Evolutionary conservation across 352 stramenopile species (phyloP).

Genomic region (Phytophthora pistaciae): DNA sequence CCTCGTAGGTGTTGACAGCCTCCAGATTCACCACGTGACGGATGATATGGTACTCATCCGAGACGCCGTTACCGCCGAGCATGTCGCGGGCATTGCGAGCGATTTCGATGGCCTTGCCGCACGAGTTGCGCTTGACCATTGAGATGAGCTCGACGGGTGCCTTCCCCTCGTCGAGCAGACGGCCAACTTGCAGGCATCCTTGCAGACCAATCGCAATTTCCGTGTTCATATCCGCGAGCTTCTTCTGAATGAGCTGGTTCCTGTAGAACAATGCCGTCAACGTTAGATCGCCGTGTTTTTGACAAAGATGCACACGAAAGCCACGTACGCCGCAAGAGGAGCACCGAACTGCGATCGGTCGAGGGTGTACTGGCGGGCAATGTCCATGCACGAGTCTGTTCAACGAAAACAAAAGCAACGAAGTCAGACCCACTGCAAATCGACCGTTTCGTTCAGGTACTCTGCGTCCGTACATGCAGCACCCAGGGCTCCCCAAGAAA

Average conservation of each 20-base stretch:
- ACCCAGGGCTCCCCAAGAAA: conserved; percentile 97
- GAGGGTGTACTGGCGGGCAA: conserved; percentile 95
- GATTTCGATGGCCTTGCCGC: conserved; percentile 84
- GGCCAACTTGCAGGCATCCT: conserved; percentile 63
- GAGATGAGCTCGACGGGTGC: conserved; percentile 41
- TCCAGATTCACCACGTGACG: conserved; percentile 98
- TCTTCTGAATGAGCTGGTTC: conserved; percentile 99
- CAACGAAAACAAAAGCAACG: background rate
- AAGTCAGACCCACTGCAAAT: conserved; percentile 2
- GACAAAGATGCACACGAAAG: background rate
- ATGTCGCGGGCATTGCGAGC: conserved; percentile 94
- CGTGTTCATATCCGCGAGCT: conserved; percentile 97
- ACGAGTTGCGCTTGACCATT: conserved; percentile 61
- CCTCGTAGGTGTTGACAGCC: conserved; percentile 99
- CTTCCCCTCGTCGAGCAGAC: conserved; percentile 39
- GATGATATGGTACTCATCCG: conserved; percentile 99
- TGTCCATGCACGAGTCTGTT: conserved; percentile 93
- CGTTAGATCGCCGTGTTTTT: conserved; percentile 2
- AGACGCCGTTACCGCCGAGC: conserved; percentile 98
- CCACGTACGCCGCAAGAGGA: conserved; percentile 92
- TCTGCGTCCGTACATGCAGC: conserved; percentile 83
- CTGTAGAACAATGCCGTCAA: conserved; percentile 28
- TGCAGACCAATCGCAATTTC: conserved; percentile 96
- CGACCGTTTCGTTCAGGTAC: background rate
- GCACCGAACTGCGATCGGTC: conserved; percentile 97